These are phyloP conservation scores for Tuber melanosporum DNA, from an alignment of 495 filamentous ascomycete genomes.

Conservation along the genomic window DNA sequence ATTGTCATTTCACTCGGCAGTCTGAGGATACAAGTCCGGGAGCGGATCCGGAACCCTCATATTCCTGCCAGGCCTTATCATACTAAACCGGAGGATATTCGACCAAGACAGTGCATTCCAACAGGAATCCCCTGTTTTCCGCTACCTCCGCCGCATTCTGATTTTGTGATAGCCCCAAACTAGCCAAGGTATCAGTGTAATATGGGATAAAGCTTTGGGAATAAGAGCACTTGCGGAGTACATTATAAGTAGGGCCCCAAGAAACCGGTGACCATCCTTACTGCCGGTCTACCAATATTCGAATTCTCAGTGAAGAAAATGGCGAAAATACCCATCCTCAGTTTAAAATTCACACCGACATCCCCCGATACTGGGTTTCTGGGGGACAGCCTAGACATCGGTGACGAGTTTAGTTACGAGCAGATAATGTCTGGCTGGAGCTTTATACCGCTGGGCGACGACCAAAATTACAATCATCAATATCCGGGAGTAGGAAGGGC, in stretches of 20 bases:
- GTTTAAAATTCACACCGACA: neutral
- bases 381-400: neutral
- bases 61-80: neutral
- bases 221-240: neutral
- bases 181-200: neutral
- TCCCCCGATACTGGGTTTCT: neutral
- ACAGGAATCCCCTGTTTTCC: neutral
- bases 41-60: neutral
- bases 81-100: neutral
- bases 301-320: neutral
- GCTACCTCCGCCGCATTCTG: neutral
- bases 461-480: neutral
- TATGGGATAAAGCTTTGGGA: neutral
- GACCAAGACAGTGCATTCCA: neutral
- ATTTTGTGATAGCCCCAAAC: neutral
- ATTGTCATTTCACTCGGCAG: neutral
- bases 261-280: neutral
- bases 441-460: neutral
- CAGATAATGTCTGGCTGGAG: neutral
- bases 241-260: neutral
- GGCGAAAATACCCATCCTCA: neutral
- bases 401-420: neutral
- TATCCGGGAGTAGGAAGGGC: neutral
- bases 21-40: neutral
- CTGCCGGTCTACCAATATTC: neutral